Evolutionary conservation across 371 early-diverging fungal genomes (phyloP), one percentile per base, ranked within the genome.

Genomic region (Homolaphlyctis polyrhiza): DNA sequence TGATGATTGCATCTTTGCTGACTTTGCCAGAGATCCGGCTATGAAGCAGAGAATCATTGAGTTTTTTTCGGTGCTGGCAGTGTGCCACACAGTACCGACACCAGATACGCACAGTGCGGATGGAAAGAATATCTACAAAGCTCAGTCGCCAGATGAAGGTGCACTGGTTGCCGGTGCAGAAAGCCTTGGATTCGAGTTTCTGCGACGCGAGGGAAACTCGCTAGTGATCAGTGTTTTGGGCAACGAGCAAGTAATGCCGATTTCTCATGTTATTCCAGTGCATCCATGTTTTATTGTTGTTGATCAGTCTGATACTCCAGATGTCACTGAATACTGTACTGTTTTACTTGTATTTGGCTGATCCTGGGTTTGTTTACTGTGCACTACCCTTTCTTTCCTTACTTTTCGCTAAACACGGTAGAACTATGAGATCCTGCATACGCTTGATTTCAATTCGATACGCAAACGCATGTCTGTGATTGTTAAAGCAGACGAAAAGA

Each of bases 381-480:
- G n/a, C n/a, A n/a, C n/a, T n/a, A n/a, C n/a, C n/a, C n/a, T n/a
- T n/a, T n/a, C n/a, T n/a, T n/a, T n/a, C n/a, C n/a, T n/a, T n/a
- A n/a, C n/a, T n/a, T n/a, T n/a, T n/a, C n/a, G n/a, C n/a, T n/a
- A n/a, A n/a, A n/a, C 35, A n/a, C n/a, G n/a, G n/a, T n/a, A n/a
- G 13, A 60, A 55, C 2, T 92, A 84, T 72, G 83, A 87, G 61
- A 75, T 94, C 8, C 72, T 97, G 63, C 76, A 91, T 62, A 82
- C 87, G 1, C 69, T 98, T 54, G 95, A 93, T 66, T 98, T 98
- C 71, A 89, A 88, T 67, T 89, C 90, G 3, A 86, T 89, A 3
- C 86, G 98, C 60, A 98, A 96, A 75, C 87, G 97, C 27, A 96
- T 96, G 97, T 88, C 91, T 18, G 87, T 91, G 0, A 86, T 98